Percentiles rank a stretch among this genome's conserved stretches.
Evolutionary conservation across 2,329 filamentous ascomycete species (phyloP).

Genomic region (Apiospora koreana): DNA sequence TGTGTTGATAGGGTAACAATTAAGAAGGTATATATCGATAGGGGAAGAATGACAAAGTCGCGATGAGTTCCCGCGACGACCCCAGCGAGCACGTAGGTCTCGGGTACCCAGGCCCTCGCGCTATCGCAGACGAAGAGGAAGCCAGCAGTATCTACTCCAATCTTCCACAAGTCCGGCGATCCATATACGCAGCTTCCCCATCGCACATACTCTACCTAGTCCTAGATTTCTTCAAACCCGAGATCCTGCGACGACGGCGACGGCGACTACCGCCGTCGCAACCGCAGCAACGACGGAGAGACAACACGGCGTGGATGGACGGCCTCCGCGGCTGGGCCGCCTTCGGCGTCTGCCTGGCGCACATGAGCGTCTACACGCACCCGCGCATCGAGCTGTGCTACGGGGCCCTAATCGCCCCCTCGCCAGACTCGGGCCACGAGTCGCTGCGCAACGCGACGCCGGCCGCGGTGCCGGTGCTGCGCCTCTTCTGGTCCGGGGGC

Average conservation of each 20-base stretch:
- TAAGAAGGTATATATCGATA: not conserved
- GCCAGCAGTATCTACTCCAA: not conserved
- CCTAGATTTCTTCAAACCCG: not conserved
- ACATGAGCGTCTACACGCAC: constrained; percentile 10
- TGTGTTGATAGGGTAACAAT: not conserved
- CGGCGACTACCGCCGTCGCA: not conserved
- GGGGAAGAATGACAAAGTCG: not conserved
- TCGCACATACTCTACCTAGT: not conserved
- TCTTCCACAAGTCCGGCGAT: not conserved
- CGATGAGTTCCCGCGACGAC: not conserved
- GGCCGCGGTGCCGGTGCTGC: not conserved
- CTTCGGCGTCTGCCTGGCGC: constrained; percentile 7
- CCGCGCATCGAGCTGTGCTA: constrained; percentile 12
- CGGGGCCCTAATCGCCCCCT: not conserved
- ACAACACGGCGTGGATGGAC: constrained; percentile 7
- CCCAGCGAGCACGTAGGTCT: not conserved
- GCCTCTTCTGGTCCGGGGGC: constrained; percentile 8
- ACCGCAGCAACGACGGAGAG: not conserved
- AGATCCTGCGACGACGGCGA: not conserved
- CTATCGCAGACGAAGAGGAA: not conserved
- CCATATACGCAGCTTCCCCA: not conserved
- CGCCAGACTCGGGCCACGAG: not conserved
- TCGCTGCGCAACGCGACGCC: constrained; percentile 2
- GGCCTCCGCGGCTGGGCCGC: constrained; percentile 11
- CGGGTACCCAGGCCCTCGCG: not conserved